Conservation (phyloP, 208 protist genomes). For the Kentomonas sorsogonicus region DNA sequence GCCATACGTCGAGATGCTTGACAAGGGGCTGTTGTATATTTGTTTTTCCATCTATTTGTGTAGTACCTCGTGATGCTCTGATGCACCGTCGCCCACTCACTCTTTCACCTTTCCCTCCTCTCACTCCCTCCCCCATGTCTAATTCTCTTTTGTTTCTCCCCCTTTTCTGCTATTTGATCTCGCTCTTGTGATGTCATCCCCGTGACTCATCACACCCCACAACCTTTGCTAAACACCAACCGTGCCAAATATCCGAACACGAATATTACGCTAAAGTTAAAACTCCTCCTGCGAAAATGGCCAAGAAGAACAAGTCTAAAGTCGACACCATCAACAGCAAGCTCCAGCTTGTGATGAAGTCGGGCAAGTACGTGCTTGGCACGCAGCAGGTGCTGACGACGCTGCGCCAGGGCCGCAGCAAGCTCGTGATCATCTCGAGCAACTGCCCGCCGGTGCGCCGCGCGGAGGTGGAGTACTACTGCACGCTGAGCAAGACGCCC, state of each 20-base stretch:
- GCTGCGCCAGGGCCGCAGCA: conserved; percentile 95
- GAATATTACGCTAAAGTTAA: neutral
- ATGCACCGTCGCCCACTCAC: no score
- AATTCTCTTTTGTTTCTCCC: conserved; percentile 1
- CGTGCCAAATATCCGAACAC: no score
- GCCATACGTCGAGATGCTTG: no score
- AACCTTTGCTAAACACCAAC: neutral
- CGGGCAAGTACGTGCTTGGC: conserved; percentile 98
- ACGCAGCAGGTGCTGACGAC: conserved; percentile 97
- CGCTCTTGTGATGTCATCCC: no score
- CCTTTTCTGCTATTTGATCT: no score
- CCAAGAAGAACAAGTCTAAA: conserved; percentile 95
- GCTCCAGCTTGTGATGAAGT: conserved; percentile 99
- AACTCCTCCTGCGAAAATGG: conserved; percentile 45
- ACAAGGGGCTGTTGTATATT: no score
- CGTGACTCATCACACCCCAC: no score
- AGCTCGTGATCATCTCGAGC: conserved; percentile 98
- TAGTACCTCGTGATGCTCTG: no score
- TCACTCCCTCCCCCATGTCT: conserved; percentile 17
- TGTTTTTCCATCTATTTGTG: no score
- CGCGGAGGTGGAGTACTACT: conserved; percentile 99
- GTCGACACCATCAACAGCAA: conserved; percentile 98
- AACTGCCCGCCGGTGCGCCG: conserved; percentile 98
- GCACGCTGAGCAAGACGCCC: conserved; percentile 97
- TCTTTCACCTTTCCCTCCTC: neutral